These are phyloP conservation scores for Rosa lucieae DNA, from an alignment of 306 rosid genomes.

Conservation along the genomic window DNA sequence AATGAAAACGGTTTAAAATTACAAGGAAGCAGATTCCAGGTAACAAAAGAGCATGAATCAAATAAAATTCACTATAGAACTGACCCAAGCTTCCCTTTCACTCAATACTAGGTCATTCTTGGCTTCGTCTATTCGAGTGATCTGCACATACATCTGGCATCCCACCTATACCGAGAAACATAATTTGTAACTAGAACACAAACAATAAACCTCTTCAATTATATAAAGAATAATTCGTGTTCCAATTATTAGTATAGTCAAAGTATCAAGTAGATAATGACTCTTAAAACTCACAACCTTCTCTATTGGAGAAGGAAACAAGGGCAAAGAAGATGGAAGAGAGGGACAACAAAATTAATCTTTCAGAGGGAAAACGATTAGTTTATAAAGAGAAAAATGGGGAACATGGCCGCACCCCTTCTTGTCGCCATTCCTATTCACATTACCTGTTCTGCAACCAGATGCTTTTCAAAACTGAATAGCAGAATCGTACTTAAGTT, in stretches of 20 bases:
- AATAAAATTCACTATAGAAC: constrained; percentile 34
- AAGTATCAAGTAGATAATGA: background rate
- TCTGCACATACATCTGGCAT: constrained; percentile 51
- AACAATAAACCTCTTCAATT: background rate
- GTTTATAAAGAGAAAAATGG: background rate
- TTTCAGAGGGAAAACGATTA: background rate
- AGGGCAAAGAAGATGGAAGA: background rate
- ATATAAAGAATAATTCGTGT: background rate
- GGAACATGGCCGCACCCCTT: background rate
- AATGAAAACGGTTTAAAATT: background rate
- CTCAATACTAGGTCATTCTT: constrained; percentile 77
- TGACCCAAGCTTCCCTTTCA: constrained; percentile 89
- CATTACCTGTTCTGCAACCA: background rate
- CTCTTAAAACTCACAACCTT: background rate
- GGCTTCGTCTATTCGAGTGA: constrained; percentile 71
- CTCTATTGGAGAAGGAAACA: background rate
- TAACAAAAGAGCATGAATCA: constrained; percentile 16
- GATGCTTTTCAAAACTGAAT: background rate
- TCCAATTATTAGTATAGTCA: background rate
- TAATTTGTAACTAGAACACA: constrained; percentile 21
- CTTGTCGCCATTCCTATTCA: background rate
- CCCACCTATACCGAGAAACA: constrained; percentile 70
- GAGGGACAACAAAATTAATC: background rate
- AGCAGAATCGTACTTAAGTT: background rate
- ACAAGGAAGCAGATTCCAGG: background rate